A percentile compares a stretch with the other conserved stretches of the same genome.
Conservation (phyloP, 805 yeast species). For the Komagataella pastoris region DNA sequence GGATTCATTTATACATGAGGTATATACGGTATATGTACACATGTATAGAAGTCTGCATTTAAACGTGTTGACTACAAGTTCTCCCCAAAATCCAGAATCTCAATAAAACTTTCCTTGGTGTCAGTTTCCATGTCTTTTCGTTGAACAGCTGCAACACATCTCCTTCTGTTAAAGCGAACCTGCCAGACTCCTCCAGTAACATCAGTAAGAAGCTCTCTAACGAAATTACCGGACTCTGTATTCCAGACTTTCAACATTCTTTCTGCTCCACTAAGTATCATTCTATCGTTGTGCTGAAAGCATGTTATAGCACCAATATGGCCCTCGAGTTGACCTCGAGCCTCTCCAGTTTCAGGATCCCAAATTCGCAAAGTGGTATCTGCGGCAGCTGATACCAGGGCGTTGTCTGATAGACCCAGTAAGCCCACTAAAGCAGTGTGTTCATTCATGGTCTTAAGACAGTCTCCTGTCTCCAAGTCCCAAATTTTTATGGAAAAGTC, state of each 20-base stretch:
- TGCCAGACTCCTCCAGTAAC: conserved; percentile 90
- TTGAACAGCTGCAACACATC: conserved; percentile 89
- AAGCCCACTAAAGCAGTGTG: conserved; percentile 87
- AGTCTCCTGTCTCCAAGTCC: conserved; percentile 71
- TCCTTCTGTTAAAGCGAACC: conserved; percentile 69
- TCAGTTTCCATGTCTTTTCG: conserved; percentile 30
- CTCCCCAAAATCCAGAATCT: conserved; percentile 66
- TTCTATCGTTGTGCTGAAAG: conserved; percentile 75
- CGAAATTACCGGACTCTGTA: conserved; percentile 59
- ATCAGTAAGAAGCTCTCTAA: conserved; percentile 61
- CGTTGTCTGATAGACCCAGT: conserved; percentile 60
- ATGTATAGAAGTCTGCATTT: background rate
- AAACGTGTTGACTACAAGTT: background rate
- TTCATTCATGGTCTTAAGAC: conserved; percentile 63
- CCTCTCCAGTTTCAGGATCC: conserved; percentile 71
- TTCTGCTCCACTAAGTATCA: conserved; percentile 83
- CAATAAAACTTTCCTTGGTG: conserved; percentile 48
- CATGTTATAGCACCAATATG: conserved; percentile 86
- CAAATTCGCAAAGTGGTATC: conserved; percentile 86
- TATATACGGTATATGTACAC: background rate
- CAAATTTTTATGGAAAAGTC: conserved; percentile 82
- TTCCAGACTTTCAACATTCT: conserved; percentile 84
- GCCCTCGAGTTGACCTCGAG: conserved; percentile 60
- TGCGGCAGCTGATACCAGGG: conserved; percentile 89
- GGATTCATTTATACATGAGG: background rate